Evolutionary conservation across 208 protist genomes (phyloP).

Genomic region (Perkinsela sp.): DNA sequence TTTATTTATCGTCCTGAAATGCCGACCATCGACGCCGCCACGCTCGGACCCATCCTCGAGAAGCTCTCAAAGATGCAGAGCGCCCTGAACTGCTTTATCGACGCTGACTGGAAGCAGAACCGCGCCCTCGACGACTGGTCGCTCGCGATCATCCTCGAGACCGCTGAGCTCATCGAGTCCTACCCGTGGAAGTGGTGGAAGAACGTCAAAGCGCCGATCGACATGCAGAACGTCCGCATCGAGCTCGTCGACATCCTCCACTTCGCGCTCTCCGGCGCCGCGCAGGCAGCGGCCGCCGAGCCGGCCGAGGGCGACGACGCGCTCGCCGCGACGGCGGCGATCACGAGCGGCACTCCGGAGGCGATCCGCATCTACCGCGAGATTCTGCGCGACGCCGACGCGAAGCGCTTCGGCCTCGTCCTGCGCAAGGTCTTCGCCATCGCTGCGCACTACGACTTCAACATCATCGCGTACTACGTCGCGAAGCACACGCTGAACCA

Average conservation of each 20-base stretch:
- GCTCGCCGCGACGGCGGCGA: neutral
- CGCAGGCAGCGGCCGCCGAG: slow-evolving; percentile 17
- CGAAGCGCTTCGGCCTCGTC: slow-evolving; percentile 41
- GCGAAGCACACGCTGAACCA: slow-evolving; percentile 65
- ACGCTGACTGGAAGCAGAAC: slow-evolving; percentile 22
- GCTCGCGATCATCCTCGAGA: slow-evolving; percentile 62
- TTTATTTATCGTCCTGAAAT: no score
- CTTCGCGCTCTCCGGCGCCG: slow-evolving; percentile 52
- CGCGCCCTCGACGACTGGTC: slow-evolving; percentile 42
- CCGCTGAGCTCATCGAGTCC: slow-evolving; percentile 47
- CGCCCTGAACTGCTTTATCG: slow-evolving; percentile 38
- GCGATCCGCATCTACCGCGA: slow-evolving; percentile 47
- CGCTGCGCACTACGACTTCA: slow-evolving; percentile 44
- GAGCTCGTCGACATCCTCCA: slow-evolving; percentile 64
- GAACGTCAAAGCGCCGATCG: slow-evolving; percentile 27
- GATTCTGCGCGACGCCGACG: slow-evolving; percentile 41
- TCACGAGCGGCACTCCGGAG: slow-evolving; percentile 13
- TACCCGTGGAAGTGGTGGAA: slow-evolving; percentile 80
- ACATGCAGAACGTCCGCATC: slow-evolving; percentile 54
- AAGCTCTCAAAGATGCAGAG: slow-evolving; percentile 38
- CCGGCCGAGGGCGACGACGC: neutral
- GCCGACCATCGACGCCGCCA: no score
- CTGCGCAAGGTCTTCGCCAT: slow-evolving; percentile 28
- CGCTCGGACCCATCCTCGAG: no score
- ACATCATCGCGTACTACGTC: slow-evolving; percentile 61